Base-by-base conservation (phyloP, 495 filamentous ascomycete species). In the Hypoxylon intermedium region DNA sequence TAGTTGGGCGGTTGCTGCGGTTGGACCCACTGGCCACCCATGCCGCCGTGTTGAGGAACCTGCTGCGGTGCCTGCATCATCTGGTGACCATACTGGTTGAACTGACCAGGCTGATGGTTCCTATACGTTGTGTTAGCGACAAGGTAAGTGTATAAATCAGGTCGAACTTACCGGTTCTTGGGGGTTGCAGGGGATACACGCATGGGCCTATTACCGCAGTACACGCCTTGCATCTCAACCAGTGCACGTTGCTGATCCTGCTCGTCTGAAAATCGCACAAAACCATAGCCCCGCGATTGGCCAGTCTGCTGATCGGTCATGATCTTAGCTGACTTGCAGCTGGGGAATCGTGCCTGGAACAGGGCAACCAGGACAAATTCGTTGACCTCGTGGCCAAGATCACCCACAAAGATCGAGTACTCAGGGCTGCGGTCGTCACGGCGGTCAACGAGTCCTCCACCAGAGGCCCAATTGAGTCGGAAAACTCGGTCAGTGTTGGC, bases 301-400 rank as follows among this genome's bases (percentile, higher is more conserved):
- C 94, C 94, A 50, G 87, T 93, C 75, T 98, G 94, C 50, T 96
- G 94, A 68, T 99, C 94, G 37, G 95, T 96, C 94, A 99, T 99
- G 75, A 99, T 99, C 82, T 99, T 99, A 57, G 95, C 94, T 7
- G 92, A 97, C 80, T 98, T 98, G 89, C 95, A 98, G 4, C 91
- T 95, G 0, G 89, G 91, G 81, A 94, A 99, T 28, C 93, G 89
- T 61, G 85, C 87, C 75, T 99, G 94, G 82, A 99, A 99, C 46
- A 99, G 87, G 2, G 92, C 95, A 38, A 97, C 92, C 23, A 99
- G 83, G 31, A 97, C 94, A 63, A 96, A 97, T 82, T 99, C 94
- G 73, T 97, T 99, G 63, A 99, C 94, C 76, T 99, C 94, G 0
- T 96, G 94, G 33, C 94, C 94, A 53, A 99, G 86, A 67, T 99